These are phyloP conservation scores for Boletus bicolor DNA, from an alignment of 768 basidiomycete species.

Conservation along the genomic window DNA sequence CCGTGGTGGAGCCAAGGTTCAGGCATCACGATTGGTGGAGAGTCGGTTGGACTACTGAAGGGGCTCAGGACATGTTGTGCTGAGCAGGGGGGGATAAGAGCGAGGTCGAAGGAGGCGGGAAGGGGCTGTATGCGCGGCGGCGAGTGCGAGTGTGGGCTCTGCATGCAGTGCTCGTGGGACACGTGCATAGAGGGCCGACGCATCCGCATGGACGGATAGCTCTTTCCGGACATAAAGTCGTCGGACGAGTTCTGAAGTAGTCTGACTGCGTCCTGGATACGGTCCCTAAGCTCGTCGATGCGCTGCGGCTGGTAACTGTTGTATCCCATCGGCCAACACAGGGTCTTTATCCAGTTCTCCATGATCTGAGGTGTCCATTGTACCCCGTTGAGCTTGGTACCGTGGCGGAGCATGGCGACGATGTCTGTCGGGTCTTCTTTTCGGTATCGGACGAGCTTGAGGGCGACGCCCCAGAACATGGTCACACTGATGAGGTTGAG, in stretches of 20 bases:
- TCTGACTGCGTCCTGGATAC: constrained; percentile 54
- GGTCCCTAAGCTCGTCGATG: constrained; percentile 43
- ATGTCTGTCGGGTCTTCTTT: constrained; percentile 65
- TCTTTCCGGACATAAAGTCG: constrained; percentile 6
- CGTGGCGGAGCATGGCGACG: constrained; percentile 62
- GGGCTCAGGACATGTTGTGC: constrained; percentile 9
- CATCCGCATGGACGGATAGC: not conserved
- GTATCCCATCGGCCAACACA: constrained; percentile 68
- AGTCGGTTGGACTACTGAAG: constrained; percentile 5
- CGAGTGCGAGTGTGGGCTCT: not conserved
- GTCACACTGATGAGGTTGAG: constrained; percentile 58
- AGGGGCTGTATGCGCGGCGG: not conserved
- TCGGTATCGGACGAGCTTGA: constrained; percentile 67
- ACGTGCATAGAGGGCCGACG: constrained; percentile 14
- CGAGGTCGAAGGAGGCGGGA: constrained; percentile 1
- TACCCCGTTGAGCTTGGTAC: constrained; percentile 47
- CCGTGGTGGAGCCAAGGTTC: constrained; percentile 22
- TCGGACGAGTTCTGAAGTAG: constrained; percentile 20
- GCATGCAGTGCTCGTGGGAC: not conserved
- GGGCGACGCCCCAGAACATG: constrained; percentile 69
- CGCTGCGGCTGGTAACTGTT: constrained; percentile 42
- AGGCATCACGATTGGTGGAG: constrained; percentile 17
- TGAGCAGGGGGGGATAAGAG: not conserved
- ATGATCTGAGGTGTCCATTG: constrained; percentile 55
- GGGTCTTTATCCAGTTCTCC: constrained; percentile 53